Percentiles rank a stretch among this genome's conserved stretches.
These are phyloP conservation scores for Phytophthora europaea DNA, from an alignment of 352 stramenopile species.

Conservation along the genomic window DNA sequence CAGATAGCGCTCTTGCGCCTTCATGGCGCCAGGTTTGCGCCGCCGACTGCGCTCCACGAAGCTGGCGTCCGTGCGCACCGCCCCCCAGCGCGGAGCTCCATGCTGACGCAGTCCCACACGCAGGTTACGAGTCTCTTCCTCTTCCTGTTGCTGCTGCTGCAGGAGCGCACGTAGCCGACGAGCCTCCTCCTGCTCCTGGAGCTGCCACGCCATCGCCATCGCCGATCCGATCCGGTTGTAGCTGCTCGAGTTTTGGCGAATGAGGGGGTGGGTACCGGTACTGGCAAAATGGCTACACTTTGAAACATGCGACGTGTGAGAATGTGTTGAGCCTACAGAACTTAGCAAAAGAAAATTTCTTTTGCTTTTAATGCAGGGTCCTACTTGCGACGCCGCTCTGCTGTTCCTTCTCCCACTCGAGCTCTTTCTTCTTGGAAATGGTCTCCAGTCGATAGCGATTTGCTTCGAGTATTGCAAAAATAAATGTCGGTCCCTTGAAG, in stretches of 20 bases:
- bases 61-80: conserved; percentile 62
- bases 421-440: conserved; percentile 92
- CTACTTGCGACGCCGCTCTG: too few relatives aligned
- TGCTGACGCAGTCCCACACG: conserved; percentile 38
- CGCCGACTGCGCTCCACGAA: conserved; percentile 84
- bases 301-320: conserved; percentile 27
- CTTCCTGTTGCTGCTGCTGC: conserved; percentile 38
- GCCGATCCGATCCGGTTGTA: conserved; percentile 4
- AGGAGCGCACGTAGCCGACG: conserved; percentile 23
- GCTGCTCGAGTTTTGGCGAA: conserved; percentile 17
- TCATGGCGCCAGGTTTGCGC: conserved; percentile 77
- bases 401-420: conserved; percentile 85
- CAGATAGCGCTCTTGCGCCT: conserved; percentile 77
- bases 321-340: background rate
- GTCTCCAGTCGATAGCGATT: conserved; percentile 90
- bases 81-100: conserved; percentile 49
- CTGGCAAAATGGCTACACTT: conserved; percentile 20
- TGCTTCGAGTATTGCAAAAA: conserved; percentile 89
- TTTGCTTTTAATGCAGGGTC: too few relatives aligned
- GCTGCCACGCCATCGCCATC: conserved; percentile 43
- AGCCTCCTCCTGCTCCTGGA: conserved; percentile 47
- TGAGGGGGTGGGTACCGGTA: conserved; percentile 10
- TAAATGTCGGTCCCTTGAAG: conserved; percentile 90
- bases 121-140: conserved; percentile 30
- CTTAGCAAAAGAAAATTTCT: too few relatives aligned